Evolutionary conservation across 108 stramenopile species (phyloP).

Genomic region (Nitzschia sp.): DNA sequence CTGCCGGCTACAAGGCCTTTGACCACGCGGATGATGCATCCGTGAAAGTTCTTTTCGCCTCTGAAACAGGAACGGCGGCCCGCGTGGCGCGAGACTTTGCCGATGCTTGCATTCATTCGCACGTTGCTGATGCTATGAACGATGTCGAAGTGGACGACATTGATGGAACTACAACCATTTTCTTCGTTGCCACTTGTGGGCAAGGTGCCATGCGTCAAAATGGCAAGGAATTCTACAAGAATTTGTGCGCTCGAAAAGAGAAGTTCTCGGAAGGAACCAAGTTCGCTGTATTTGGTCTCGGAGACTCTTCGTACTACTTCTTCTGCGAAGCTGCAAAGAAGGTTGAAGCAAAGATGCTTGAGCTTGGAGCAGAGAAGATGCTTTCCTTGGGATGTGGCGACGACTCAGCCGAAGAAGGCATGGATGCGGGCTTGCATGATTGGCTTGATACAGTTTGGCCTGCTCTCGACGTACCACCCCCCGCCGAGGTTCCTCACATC

Average conservation of each 20-base stretch:
- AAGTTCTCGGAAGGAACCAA: constrained; percentile 53
- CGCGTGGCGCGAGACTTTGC: constrained; percentile 60
- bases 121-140: constrained; percentile 54
- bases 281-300: constrained; percentile 56
- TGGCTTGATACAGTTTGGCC: constrained; percentile 64
- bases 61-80: constrained; percentile 60
- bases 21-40: constrained; percentile 50
- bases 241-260: constrained; percentile 44
- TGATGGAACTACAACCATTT: constrained; percentile 55
- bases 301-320: constrained; percentile 66
- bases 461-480: constrained; percentile 44
- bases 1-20: constrained; percentile 62
- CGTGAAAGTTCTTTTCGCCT: constrained; percentile 58
- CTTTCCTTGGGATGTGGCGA: constrained; percentile 51
- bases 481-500: constrained; percentile 65
- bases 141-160: constrained; percentile 61
- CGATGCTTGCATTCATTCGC: constrained; percentile 55
- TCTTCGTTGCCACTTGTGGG: constrained; percentile 63
- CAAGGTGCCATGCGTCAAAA: constrained; percentile 68
- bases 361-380: constrained; percentile 52
- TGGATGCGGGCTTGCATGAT: constrained; percentile 54
- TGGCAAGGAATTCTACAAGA: constrained; percentile 49
- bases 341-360: constrained; percentile 44
- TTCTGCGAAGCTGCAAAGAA: constrained; percentile 62
- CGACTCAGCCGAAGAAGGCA: constrained; percentile 56